Percentiles rank a stretch among this genome's conserved stretches.
These are phyloP conservation scores for Globisporangium abappressorium DNA, from an alignment of 352 stramenopile genomes.

Conservation along the genomic window DNA sequence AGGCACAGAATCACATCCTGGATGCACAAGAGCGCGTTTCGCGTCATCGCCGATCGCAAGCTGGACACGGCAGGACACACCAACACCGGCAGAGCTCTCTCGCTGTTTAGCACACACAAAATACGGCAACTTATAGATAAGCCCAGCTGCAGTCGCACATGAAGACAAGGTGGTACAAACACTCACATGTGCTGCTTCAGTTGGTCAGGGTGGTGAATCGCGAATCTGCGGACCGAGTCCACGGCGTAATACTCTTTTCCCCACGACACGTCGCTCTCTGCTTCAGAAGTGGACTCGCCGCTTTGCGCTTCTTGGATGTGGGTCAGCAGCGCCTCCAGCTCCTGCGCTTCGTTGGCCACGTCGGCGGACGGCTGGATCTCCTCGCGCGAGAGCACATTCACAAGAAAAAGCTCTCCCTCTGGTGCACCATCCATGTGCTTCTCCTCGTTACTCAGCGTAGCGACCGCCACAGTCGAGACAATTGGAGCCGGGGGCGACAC, in stretches of 20 bases:
- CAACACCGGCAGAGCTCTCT: slow-evolving; percentile 25
- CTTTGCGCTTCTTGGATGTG: slow-evolving; percentile 11
- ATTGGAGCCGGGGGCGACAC: background rate
- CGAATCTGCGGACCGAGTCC: slow-evolving; percentile 41
- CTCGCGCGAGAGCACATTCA: slow-evolving; percentile 41
- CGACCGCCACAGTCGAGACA: slow-evolving; percentile 11
- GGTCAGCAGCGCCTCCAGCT: slow-evolving; percentile 33
- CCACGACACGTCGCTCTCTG: slow-evolving; percentile 28
- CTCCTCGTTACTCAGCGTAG: slow-evolving; percentile 27
- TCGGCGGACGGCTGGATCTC: slow-evolving; percentile 44
- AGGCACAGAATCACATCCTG: slow-evolving; percentile 51
- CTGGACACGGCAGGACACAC: slow-evolving; percentile 57
- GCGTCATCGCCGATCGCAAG: slow-evolving; percentile 59
- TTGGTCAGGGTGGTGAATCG: slow-evolving; percentile 32
- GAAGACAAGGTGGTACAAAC: too few relatives aligned
- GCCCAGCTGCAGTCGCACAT: too few relatives aligned
- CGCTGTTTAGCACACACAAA: background rate
- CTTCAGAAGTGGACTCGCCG: background rate
- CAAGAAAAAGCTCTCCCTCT: slow-evolving; percentile 55
- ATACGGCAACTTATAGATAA: background rate
- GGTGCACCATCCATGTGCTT: slow-evolving; percentile 45
- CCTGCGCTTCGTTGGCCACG: slow-evolving; percentile 24
- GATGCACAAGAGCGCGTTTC: slow-evolving; percentile 65
- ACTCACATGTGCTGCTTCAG: slow-evolving; percentile 24
- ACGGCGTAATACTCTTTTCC: slow-evolving; percentile 39